These are phyloP conservation scores for Raphanus raphanistrum DNA, from an alignment of 345 rosid genomes.

Conservation along the genomic window DNA sequence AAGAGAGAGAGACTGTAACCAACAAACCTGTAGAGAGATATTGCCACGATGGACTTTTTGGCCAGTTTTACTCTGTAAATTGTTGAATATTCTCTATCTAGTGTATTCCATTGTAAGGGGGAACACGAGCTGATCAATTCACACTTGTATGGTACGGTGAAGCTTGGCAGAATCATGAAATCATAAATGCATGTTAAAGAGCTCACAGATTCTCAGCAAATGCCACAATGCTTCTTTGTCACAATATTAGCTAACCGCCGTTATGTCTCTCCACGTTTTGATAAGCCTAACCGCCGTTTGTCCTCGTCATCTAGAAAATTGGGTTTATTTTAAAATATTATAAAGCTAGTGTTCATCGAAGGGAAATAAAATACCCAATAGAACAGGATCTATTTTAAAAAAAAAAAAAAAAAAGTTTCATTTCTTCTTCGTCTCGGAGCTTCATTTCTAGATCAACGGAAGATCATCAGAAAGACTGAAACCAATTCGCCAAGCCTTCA, in stretches of 20 bases:
- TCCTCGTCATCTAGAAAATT: background rate
- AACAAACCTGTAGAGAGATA: too few species aligned
- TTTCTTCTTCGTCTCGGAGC: background rate
- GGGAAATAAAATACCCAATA: background rate
- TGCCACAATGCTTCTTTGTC: too few species aligned
- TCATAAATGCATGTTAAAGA: too few species aligned
- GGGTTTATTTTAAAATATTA: background rate
- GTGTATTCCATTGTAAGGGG: too few species aligned
- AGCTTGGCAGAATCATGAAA: too few species aligned
- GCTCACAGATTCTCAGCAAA: too few species aligned
- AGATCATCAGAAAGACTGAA: background rate
- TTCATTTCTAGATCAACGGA: constrained; percentile 18
- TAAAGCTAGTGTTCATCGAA: background rate
- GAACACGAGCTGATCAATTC: too few species aligned
- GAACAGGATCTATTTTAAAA: background rate
- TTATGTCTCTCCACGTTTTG: background rate
- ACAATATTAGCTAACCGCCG: background rate
- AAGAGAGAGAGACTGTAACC: too few species aligned
- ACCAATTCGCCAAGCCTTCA: background rate
- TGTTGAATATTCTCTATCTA: too few species aligned
- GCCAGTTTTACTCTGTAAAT: too few species aligned
- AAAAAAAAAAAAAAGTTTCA: background rate
- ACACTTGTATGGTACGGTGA: too few species aligned
- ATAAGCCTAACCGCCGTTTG: background rate
- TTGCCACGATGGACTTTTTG: too few species aligned